These are phyloP conservation scores for Scedosporium apiospermum DNA, from an alignment of 2,329 filamentous ascomycete genomes.

Conservation along the genomic window DNA sequence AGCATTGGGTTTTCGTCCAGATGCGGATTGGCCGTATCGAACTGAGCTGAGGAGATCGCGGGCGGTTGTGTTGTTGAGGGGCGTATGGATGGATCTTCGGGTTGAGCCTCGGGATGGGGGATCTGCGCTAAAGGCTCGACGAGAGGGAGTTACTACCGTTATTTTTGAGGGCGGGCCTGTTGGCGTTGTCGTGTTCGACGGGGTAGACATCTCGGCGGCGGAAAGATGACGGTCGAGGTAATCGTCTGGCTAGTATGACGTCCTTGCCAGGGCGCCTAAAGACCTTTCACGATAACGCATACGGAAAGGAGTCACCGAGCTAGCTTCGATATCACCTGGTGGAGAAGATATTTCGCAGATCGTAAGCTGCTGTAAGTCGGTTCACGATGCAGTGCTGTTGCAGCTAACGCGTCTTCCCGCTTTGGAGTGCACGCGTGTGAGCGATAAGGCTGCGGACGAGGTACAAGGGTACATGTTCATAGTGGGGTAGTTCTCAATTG, in stretches of 20 bases:
- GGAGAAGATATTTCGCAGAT: too few species aligned
- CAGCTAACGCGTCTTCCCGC: neutral
- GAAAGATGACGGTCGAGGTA: neutral
- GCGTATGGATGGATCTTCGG: slow-evolving; percentile 30
- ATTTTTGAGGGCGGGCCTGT: slow-evolving; percentile 2
- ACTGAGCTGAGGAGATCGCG: slow-evolving; percentile 28
- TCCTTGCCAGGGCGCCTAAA: too few species aligned
- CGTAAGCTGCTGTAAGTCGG: too few species aligned
- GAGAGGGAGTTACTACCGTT: slow-evolving; percentile 9
- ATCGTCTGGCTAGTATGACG: neutral
- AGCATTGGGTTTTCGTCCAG: slow-evolving; percentile 27
- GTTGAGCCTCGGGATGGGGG: slow-evolving; percentile 23
- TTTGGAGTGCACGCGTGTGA: neutral
- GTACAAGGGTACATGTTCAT: neutral
- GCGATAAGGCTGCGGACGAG: neutral
- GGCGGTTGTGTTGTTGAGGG: slow-evolving; percentile 25
- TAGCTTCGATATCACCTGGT: too few species aligned
- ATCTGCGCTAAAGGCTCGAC: slow-evolving; percentile 7
- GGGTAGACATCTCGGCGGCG: slow-evolving; percentile 1
- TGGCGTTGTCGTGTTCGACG: neutral
- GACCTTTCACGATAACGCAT: too few species aligned
- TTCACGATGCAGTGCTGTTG: too few species aligned
- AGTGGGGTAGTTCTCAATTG: neutral
- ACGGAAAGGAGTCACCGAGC: too few species aligned
- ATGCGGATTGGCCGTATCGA: slow-evolving; percentile 15